Conservation (phyloP, 805 yeast species). For the Millerozyma acaciae region DNA sequence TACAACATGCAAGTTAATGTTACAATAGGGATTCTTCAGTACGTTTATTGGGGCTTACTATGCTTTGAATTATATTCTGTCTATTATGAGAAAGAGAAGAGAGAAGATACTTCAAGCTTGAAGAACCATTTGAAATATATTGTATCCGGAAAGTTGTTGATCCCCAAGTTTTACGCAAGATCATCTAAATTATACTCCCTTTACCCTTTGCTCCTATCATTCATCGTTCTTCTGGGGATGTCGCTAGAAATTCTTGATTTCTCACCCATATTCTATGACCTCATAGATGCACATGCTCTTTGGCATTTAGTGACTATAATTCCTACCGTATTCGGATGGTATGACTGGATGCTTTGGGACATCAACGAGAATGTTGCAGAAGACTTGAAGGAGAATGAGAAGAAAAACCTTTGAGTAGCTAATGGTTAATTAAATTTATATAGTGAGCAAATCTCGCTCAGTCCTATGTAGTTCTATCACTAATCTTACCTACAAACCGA, state of each 20-base stretch:
- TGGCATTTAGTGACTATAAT: slow-evolving; percentile 89
- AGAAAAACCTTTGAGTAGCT: slow-evolving; percentile 10
- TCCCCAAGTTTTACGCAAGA: slow-evolving; percentile 27
- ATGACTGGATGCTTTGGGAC: slow-evolving; percentile 46
- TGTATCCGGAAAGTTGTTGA: slow-evolving; percentile 16
- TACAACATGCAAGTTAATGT: slow-evolving; percentile 93
- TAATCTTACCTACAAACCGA: neutral
- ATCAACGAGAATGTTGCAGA: slow-evolving; percentile 27
- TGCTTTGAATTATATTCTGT: slow-evolving; percentile 31
- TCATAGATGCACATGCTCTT: slow-evolving; percentile 87
- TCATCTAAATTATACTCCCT: slow-evolving; percentile 37
- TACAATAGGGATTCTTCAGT: slow-evolving; percentile 71
- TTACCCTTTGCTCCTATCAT: slow-evolving; percentile 34
- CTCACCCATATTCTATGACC: slow-evolving; percentile 56
- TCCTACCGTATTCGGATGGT: slow-evolving; percentile 38
- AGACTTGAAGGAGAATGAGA: slow-evolving; percentile 9
- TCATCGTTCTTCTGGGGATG: slow-evolving; percentile 66
- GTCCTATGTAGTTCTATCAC: no score
- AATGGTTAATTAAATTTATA: slow-evolving; percentile 3
- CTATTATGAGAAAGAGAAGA: slow-evolving; percentile 18
- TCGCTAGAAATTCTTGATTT: slow-evolving; percentile 89
- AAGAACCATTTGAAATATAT: slow-evolving; percentile 28
- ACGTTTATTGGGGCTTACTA: slow-evolving; percentile 33
- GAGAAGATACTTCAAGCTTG: slow-evolving; percentile 5
- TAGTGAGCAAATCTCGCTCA: neutral